Conservation (phyloP, 768 basidiomycete species). For the Termitomyces sp. region DNA sequence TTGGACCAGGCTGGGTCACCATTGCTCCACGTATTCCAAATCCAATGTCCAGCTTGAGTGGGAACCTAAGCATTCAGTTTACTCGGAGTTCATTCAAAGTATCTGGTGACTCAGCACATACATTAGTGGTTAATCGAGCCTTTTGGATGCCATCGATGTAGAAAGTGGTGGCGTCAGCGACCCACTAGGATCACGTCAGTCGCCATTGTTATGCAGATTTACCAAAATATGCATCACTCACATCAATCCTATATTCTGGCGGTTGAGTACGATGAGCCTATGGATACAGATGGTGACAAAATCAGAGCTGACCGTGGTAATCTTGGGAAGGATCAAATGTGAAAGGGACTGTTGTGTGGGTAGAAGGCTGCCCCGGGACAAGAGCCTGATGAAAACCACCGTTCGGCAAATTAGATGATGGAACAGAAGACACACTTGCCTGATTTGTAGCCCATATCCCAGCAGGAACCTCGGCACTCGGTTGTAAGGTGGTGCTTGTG, state of each 20-base stretch:
- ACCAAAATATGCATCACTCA: constrained; percentile 11
- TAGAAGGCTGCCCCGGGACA: constrained; percentile 16
- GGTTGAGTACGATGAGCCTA: too few species aligned
- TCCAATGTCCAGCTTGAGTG: constrained; percentile 17
- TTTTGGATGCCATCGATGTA: constrained; percentile 32
- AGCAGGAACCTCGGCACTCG: constrained; percentile 25
- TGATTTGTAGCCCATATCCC: constrained; percentile 37
- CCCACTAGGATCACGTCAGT: constrained; percentile 23
- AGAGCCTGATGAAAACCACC: constrained; percentile 17
- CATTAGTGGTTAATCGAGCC: constrained; percentile 8
- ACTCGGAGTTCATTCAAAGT: neutral
- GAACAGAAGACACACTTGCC: constrained; percentile 12
- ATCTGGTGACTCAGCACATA: neutral
- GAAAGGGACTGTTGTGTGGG: constrained; percentile 25
- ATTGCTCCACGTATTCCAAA: too few species aligned
- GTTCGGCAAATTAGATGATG: neutral
- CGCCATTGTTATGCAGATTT: neutral
- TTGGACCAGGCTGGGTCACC: constrained; percentile 30
- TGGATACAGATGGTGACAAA: too few species aligned
- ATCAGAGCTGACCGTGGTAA: too few species aligned
- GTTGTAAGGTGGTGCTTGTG: constrained; percentile 28
- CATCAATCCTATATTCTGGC: constrained; percentile 2
- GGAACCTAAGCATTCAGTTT: constrained; percentile 23
- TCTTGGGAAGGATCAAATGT: constrained; percentile 17
- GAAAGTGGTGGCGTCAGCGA: constrained; percentile 26